phyloP scores from a whole-genome alignment of 176 grass and related monocot species.

The Pontederia paniculata region DNA sequence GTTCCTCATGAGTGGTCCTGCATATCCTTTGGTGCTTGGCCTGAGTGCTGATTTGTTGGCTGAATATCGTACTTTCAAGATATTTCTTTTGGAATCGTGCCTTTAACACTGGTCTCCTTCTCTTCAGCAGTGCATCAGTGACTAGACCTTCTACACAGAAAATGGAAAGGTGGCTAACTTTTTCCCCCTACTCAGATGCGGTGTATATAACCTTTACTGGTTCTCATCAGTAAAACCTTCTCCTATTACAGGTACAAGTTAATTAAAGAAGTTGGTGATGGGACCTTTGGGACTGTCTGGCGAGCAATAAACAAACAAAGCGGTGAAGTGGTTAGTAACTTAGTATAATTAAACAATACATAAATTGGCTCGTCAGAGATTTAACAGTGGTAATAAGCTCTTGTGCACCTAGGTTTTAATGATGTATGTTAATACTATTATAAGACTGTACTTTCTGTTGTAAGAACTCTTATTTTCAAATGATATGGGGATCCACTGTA shows the following conservation, averaged over 20 bases:
- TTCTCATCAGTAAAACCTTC: neutral
- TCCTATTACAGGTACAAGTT: conserved; percentile 47
- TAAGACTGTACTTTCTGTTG: conserved; percentile 9
- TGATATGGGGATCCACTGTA: too few relatives aligned
- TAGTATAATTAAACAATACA: neutral
- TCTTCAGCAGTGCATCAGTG: neutral
- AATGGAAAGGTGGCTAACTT: conserved; percentile 1
- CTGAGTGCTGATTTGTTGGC: neutral
- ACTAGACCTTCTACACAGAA: neutral
- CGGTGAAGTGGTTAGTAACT: conserved; percentile 66
- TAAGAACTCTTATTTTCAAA: neutral
- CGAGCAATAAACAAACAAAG: conserved; percentile 82
- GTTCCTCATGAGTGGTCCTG: neutral
- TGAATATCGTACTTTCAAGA: neutral
- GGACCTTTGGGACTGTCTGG: conserved; percentile 95
- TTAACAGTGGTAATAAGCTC: neutral
- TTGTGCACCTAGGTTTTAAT: neutral
- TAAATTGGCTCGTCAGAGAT: conserved; percentile 13
- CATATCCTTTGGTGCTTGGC: neutral
- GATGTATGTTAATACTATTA: conserved; percentile 15
- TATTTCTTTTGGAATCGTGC: neutral
- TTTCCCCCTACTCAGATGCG: too few relatives aligned
- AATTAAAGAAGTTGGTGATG: conserved; percentile 88
- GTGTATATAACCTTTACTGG: neutral
- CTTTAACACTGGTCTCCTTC: neutral